These are phyloP conservation scores for Withania somnifera DNA, from an alignment of 305 asterid genomes.

Conservation along the genomic window DNA sequence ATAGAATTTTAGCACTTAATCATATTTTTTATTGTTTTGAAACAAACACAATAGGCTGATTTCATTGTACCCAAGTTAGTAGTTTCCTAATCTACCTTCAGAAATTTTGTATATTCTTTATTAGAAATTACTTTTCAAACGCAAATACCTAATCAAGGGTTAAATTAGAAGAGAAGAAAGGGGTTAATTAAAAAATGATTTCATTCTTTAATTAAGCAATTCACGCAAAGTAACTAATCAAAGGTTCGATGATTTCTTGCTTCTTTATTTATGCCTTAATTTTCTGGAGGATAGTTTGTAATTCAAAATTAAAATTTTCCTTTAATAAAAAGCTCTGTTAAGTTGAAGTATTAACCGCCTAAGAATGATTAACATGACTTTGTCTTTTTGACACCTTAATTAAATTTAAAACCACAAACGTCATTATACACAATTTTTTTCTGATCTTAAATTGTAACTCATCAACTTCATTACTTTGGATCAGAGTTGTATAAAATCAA, in stretches of 20 bases:
- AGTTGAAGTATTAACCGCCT: too few species aligned
- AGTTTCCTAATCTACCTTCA: not conserved
- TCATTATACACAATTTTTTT: not conserved
- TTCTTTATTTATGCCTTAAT: not conserved
- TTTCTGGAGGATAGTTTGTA: not conserved
- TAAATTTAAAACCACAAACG: too few species aligned
- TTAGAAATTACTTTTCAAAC: not conserved
- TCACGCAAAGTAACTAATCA: not conserved
- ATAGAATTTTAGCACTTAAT: not conserved
- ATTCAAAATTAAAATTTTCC: not conserved
- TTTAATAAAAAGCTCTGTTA: not conserved
- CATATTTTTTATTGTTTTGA: rapidly evolving
- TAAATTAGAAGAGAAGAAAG: not conserved
- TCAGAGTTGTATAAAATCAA: too few species aligned
- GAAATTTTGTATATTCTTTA: not conserved
- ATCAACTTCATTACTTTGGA: not conserved
- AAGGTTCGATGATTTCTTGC: not conserved
- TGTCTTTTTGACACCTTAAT: too few species aligned
- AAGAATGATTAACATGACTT: too few species aligned
- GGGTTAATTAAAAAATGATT: not conserved
- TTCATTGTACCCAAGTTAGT: not conserved
- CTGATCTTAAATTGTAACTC: not conserved
- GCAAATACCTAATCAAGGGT: not conserved
- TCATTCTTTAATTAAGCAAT: not conserved
- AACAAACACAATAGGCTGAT: not conserved